Percentiles rank a stretch among this genome's conserved stretches.
Evolutionary conservation across 2,329 filamentous ascomycete species (phyloP).

Genomic region (Exophiala mesophila): DNA sequence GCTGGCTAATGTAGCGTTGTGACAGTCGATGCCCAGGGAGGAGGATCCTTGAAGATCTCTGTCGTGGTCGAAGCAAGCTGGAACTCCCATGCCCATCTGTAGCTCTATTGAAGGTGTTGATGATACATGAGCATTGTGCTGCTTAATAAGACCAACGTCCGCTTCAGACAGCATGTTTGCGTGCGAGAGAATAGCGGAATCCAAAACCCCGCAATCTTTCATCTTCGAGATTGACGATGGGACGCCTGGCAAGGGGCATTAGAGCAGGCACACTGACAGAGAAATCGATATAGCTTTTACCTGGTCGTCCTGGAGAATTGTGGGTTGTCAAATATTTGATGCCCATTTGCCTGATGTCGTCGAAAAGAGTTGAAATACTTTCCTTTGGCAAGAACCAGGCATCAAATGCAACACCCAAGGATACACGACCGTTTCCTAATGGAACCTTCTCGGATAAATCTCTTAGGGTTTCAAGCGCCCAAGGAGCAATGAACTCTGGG

Average conservation of each 20-base stretch:
- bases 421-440: conserved; percentile 28
- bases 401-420: conserved; percentile 29
- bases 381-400: conserved; percentile 25
- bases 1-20: conserved; percentile 28
- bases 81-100: conserved; percentile 42
- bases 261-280: no score
- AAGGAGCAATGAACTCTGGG: conserved; percentile 16
- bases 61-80: conserved; percentile 31
- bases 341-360: conserved; percentile 17
- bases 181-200: conserved; percentile 42
- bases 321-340: conserved; percentile 28
- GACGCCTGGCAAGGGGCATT: not conserved
- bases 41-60: conserved; percentile 14
- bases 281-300: not conserved
- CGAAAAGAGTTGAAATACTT: conserved; percentile 22
- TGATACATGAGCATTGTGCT: conserved; percentile 31
- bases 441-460: conserved; percentile 18
- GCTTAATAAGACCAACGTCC: conserved; percentile 23
- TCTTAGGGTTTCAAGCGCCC: conserved; percentile 24
- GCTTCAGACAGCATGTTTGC: conserved; percentile 26
- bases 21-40: conserved; percentile 31
- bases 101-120: conserved; percentile 47
- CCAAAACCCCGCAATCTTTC: conserved; percentile 35
- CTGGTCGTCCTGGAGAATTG: not conserved
- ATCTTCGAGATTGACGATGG: conserved; percentile 1